Percentiles rank a stretch among this genome's conserved stretches.
Evolutionary conservation across 1,284 basidiomycete genomes (phyloP).

Genomic region (Cryptococcus sp.): DNA sequence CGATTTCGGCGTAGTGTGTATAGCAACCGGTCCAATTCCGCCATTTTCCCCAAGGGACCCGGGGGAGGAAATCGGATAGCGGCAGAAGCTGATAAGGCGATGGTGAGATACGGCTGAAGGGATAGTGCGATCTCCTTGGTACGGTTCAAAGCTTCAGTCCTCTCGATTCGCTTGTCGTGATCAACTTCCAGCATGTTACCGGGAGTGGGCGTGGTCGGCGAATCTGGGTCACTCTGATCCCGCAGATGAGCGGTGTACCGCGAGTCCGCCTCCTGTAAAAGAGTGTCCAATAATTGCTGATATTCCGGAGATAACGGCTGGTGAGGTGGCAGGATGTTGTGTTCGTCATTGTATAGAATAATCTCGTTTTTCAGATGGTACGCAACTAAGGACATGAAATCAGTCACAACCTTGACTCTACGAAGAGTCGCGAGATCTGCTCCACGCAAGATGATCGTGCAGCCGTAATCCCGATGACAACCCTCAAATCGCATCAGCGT

Average conservation of each 20-base stretch:
- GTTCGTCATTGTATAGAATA: constrained; percentile 88
- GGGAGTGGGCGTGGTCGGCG: constrained; percentile 6
- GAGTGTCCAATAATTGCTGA: constrained; percentile 28
- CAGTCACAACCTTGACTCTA: constrained; percentile 85
- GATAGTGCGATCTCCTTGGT: constrained; percentile 59
- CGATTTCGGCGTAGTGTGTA: constrained; percentile 63
- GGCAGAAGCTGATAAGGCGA: constrained; percentile 84
- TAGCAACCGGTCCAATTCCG: constrained; percentile 72
- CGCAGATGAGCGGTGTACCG: constrained; percentile 2
- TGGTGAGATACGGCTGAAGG: constrained; percentile 72
- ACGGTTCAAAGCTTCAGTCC: constrained; percentile 51
- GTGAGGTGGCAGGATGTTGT: constrained; percentile 65
- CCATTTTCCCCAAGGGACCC: constrained; percentile 78
- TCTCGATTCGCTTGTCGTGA: constrained; percentile 60
- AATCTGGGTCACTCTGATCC: constrained; percentile 8
- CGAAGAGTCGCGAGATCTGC: constrained; percentile 72
- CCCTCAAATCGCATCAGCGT: constrained; percentile 98
- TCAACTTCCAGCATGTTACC: constrained; percentile 2
- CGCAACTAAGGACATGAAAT: constrained; percentile 86
- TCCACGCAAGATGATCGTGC: constrained; percentile 90
- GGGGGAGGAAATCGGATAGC: constrained; percentile 86
- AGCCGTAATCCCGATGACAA: constrained; percentile 84
- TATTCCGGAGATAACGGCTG: constrained; percentile 31
- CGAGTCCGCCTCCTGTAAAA: constrained; percentile 10
- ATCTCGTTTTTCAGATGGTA: constrained; percentile 85